phyloP scores from a whole-genome alignment of 176 grass and related monocot species.

The Puya raimondii region DNA sequence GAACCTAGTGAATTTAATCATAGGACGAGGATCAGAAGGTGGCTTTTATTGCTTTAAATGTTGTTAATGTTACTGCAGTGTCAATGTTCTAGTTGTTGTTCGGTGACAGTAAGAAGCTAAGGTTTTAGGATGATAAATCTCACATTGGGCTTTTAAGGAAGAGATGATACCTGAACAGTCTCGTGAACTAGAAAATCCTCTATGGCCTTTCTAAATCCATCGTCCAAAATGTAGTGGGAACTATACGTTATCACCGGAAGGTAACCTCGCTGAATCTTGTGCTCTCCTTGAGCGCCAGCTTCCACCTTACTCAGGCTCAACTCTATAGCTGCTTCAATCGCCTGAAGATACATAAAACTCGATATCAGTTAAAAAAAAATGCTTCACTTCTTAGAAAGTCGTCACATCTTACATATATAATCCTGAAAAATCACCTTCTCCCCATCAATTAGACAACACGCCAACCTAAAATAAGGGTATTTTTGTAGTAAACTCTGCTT shows the following conservation, averaged over 20 bases:
- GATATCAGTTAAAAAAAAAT: conserved; percentile 1
- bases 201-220: conserved; percentile 71
- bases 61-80: too few species aligned
- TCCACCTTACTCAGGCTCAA: conserved; percentile 84
- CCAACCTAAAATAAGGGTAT: too few species aligned
- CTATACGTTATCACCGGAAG: conserved; percentile 90
- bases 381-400: background rate
- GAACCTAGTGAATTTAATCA: too few species aligned
- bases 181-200: conserved; percentile 55
- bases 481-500: too few species aligned
- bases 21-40: background rate
- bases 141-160: background rate
- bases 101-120: too few species aligned
- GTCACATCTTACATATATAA: background rate
- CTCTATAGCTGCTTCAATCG: conserved; percentile 93
- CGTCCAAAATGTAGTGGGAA: conserved; percentile 72
- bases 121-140: background rate
- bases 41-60: too few species aligned
- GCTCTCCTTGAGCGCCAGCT: conserved; percentile 94
- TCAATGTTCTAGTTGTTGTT: too few species aligned
- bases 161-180: conserved; percentile 57
- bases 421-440: too few species aligned
- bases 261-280: conserved; percentile 96
- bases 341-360: conserved; percentile 36
- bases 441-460: too few species aligned